Percentiles rank a stretch among this genome's conserved stretches.
Evolutionary conservation across 495 filamentous ascomycete genomes (phyloP).

Genomic region (Penicillium silybi): DNA sequence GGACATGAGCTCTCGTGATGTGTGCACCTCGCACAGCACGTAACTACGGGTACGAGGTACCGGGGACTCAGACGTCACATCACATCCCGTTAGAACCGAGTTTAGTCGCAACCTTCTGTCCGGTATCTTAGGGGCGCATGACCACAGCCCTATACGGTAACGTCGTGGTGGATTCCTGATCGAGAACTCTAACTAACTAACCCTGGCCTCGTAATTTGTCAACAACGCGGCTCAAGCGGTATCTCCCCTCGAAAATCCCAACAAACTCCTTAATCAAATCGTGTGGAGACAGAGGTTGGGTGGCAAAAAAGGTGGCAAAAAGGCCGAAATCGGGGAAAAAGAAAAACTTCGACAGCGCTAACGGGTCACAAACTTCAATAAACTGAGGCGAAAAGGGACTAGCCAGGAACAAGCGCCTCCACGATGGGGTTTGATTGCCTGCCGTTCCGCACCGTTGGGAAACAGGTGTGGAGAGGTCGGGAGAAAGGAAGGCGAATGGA

Average conservation of each 20-base stretch:
- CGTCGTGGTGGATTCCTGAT: neutral
- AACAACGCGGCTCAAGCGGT: constrained; percentile 12
- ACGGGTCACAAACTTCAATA: constrained; percentile 26
- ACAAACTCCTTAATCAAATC: neutral
- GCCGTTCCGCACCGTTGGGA: constrained; percentile 30
- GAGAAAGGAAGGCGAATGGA: constrained; percentile 3
- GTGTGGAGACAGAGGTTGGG: neutral
- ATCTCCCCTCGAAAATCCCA: constrained; percentile 4
- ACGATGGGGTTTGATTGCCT: constrained; percentile 8
- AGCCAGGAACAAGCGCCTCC: constrained; percentile 9
- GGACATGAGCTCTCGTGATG: neutral
- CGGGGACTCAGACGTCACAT: neutral
- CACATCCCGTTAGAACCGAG: neutral
- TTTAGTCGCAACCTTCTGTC: too few relatives aligned
- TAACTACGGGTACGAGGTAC: neutral
- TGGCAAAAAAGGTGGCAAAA: constrained; percentile 11
- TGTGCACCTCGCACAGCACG: neutral
- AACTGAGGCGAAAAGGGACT: constrained; percentile 11
- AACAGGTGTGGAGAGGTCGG: constrained; percentile 9
- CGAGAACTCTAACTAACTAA: neutral
- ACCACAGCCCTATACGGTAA: constrained; percentile 21
- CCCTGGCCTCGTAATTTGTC: constrained; percentile 3
- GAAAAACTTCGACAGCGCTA: constrained; percentile 16
- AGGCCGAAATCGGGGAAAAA: neutral
- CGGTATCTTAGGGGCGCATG: constrained; percentile 12